phyloP scores from a whole-genome alignment of 2,329 filamentous ascomycete species.

The Colletotrichum aenigma region DNA sequence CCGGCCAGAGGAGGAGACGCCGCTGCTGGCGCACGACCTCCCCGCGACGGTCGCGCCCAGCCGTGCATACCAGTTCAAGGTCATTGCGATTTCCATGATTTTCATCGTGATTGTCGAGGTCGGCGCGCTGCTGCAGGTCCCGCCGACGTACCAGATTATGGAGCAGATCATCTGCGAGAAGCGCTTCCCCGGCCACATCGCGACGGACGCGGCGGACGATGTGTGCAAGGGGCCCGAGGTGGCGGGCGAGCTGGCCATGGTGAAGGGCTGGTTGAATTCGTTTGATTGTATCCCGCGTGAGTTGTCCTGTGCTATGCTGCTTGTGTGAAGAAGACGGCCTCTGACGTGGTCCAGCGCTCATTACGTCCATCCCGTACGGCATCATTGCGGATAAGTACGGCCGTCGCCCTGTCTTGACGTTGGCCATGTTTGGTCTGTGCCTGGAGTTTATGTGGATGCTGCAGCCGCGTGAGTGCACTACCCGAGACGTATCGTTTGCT shows the following conservation, averaged over 20 bases:
- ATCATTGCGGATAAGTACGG: constrained; percentile 52
- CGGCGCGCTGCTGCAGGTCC: constrained; percentile 38
- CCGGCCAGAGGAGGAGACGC: constrained; percentile 14
- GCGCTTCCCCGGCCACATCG: constrained; percentile 45
- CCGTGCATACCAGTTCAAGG: constrained; percentile 29
- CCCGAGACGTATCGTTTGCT: not conserved
- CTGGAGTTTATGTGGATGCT: constrained; percentile 32
- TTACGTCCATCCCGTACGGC: constrained; percentile 50
- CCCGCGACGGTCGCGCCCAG: constrained; percentile 24
- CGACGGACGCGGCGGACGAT: constrained; percentile 37
- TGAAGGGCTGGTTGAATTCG: constrained; percentile 50
- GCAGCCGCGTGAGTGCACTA: constrained; percentile 31
- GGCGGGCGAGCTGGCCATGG: constrained; percentile 55
- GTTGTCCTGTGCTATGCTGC: constrained; percentile 12
- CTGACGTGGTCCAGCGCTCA: constrained; percentile 31
- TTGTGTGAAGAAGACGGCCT: not conserved
- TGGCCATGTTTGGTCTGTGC: constrained; percentile 35
- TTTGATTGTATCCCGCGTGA: constrained; percentile 51
- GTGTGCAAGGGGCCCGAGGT: constrained; percentile 55
- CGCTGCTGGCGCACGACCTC: constrained; percentile 19
- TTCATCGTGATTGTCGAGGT: constrained; percentile 48
- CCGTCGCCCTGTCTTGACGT: constrained; percentile 42
- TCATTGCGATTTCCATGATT: constrained; percentile 36
- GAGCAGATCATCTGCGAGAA: constrained; percentile 59
- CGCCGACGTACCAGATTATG: constrained; percentile 53